Percentiles rank a stretch among this genome's conserved stretches.
These are phyloP conservation scores for Sphenostylis stenocarpa DNA, from an alignment of 306 rosid genomes.

Conservation along the genomic window DNA sequence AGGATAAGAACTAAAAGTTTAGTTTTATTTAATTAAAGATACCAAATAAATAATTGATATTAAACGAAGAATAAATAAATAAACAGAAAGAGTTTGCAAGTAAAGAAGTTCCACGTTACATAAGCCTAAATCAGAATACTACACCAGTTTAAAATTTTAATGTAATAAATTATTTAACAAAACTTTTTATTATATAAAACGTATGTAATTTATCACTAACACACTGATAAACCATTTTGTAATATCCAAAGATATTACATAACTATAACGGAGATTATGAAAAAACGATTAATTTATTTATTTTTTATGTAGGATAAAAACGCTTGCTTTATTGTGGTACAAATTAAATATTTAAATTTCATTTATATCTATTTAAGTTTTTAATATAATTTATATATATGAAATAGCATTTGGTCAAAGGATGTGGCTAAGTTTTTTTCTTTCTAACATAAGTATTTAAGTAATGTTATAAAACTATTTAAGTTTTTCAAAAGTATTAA, in stretches of 20 bases:
- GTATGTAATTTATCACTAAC: background rate
- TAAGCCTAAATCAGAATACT: background rate
- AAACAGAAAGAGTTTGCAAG: background rate
- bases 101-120: background rate
- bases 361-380: background rate
- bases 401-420: background rate
- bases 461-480: background rate
- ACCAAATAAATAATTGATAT: too few relatives aligned
- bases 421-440: background rate
- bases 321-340: background rate
- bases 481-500: background rate
- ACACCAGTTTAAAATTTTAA: background rate
- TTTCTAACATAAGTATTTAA: background rate
- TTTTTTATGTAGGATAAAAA: background rate
- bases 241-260: constrained; percentile 20
- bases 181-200: background rate
- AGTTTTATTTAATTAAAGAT: too few relatives aligned
- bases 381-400: background rate
- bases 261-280: constrained; percentile 10
- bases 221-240: background rate
- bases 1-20: too few relatives aligned
- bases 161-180: background rate
- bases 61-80: too few relatives aligned
- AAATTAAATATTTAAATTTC: background rate
- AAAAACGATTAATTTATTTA: constrained; percentile 7